These are phyloP conservation scores for Pulicaria dysenterica DNA, from an alignment of 129 eudicot species.

Conservation along the genomic window DNA sequence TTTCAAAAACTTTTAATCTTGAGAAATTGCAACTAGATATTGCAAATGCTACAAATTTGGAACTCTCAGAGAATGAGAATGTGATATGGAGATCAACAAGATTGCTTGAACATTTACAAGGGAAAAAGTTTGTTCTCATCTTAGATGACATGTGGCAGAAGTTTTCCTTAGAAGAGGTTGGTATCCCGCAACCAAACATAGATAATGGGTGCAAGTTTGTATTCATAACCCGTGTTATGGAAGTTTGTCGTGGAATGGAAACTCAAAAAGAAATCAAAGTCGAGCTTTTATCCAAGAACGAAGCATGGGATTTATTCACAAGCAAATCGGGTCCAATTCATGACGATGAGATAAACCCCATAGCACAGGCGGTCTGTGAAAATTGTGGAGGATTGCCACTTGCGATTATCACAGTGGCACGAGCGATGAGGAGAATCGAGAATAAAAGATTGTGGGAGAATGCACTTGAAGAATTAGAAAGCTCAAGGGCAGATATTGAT, in stretches of 20 bases:
- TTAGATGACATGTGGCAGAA: constrained; percentile 54
- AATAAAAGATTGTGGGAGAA: constrained; percentile 37
- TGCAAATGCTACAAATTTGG: constrained; percentile 38
- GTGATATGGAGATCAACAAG: constrained; percentile 39
- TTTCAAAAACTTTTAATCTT: constrained; percentile 35
- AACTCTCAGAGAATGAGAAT: constrained; percentile 33
- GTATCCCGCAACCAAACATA: constrained; percentile 47
- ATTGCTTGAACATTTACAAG: constrained; percentile 35
- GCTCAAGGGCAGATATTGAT: constrained; percentile 34
- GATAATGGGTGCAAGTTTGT: constrained; percentile 46
- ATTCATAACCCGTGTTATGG: constrained; percentile 39
- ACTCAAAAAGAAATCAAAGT: constrained; percentile 42
- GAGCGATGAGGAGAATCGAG: constrained; percentile 37
- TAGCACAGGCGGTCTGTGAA: constrained; percentile 35
- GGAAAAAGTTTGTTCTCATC: constrained; percentile 43
- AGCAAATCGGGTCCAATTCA: constrained; percentile 42
- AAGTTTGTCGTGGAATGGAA: constrained; percentile 49
- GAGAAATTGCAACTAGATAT: constrained; percentile 44
- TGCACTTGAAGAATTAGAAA: constrained; percentile 41
- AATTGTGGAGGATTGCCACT: constrained; percentile 57
- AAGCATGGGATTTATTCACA: constrained; percentile 56
- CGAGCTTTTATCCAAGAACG: constrained; percentile 37
- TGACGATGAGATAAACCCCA: constrained; percentile 28
- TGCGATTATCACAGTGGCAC: constrained; percentile 52
- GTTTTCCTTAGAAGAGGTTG: constrained; percentile 44